Base-by-base conservation (phyloP, 805 yeast species). In the Yarrowia sp. region DNA sequence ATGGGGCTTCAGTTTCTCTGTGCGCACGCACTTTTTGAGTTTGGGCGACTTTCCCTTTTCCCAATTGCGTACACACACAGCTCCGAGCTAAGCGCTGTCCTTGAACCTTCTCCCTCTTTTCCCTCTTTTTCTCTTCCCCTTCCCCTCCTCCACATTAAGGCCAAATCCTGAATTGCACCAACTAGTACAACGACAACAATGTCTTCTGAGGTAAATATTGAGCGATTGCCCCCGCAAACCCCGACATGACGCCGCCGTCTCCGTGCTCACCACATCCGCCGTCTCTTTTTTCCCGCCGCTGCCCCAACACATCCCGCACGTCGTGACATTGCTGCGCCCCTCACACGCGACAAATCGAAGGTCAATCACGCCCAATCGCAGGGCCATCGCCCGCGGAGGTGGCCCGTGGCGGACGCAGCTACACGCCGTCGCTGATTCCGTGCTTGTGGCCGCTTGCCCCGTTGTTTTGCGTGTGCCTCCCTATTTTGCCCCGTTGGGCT, bases 121-220 rank as follows among this genome's bases (percentile, higher is more conserved):
- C 64, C 51, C 51, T 58, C 64, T 58, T 58, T 58, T 58, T 44
- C 64, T 58, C 61, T 55, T 55, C 42, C 47, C 61, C 61, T 55
- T 55, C 61, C 64, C 64, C 64, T 43, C 64, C 64, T 43, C 64
- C 64, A 43, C 64, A 58, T 44, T 44, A 58, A 58, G 64, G 50
- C 64, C 50, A 58, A 58, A 43, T 58, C 64, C 51, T 44, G 64
- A 44, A 58, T 58, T 44, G 51, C 51, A 58, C 51, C 51, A 31
- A 44, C 51, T 58, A 43, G 50, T 58, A 58, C 64, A 58, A 58
- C 64, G 51, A 43, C 51, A 58, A 44, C 64, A 58, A 58, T 58
- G 64, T 58, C 64, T 58, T 58, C 64, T 22, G 64, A 58, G 51
- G 64, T 58, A 44, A 58, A 44, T 58, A 58, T 58, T 43, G 51